phyloP scores from a whole-genome alignment of 2,329 filamentous ascomycete genomes.

The Pezicula carpinea region DNA sequence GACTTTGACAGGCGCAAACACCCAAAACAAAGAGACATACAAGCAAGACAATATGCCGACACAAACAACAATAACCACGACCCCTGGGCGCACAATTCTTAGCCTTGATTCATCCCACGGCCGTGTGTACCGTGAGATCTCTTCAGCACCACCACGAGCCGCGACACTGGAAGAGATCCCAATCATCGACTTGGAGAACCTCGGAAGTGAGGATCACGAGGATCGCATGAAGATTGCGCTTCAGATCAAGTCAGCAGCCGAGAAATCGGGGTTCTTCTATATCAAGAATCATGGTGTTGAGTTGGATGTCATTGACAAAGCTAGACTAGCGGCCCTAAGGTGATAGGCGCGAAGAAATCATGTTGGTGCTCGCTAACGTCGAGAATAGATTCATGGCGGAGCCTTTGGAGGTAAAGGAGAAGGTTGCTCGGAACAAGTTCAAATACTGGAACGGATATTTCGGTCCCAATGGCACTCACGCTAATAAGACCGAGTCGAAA shows the following conservation, averaged over 20 bases:
- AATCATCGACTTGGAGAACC: neutral
- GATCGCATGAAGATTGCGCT: neutral
- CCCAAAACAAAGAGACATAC: no score
- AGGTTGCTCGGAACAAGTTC: no score
- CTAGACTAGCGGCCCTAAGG: neutral
- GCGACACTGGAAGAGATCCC: neutral
- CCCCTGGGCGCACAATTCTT: neutral
- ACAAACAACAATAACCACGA: neutral
- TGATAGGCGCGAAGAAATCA: neutral
- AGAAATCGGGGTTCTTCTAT: neutral
- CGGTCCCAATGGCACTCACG: no score
- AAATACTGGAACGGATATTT: no score
- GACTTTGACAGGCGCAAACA: no score
- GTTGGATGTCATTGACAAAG: neutral
- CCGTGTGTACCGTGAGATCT: neutral
- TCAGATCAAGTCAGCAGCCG: neutral
- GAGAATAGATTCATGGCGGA: neutral
- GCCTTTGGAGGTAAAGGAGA: neutral
- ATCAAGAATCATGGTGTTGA: constrained; percentile 1
- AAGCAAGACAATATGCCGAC: neutral
- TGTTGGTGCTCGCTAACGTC: neutral
- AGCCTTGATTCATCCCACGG: neutral
- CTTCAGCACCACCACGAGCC: neutral
- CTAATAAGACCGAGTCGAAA: no score
- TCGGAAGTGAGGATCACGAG: neutral